Conservation (phyloP, 169 alveolate species). For the Plasmodium reichenowi region DNA sequence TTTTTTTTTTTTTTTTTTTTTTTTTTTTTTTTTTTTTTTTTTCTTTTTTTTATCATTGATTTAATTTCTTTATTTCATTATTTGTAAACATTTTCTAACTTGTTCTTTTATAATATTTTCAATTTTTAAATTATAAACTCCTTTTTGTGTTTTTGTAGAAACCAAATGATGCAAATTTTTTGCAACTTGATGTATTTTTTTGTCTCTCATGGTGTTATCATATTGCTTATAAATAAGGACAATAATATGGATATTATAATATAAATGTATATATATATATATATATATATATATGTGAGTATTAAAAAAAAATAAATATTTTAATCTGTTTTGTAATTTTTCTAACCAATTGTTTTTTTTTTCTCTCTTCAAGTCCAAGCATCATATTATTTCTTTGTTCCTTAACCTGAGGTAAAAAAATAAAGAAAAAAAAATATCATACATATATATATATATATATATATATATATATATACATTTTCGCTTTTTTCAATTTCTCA, state of each 20-base stretch:
- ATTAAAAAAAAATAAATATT: neutral
- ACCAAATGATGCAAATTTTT: slow-evolving; percentile 64
- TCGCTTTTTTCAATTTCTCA: neutral
- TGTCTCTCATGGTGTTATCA: slow-evolving; percentile 33
- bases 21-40: too few species aligned
- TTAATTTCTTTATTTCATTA: neutral
- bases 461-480: neutral
- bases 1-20: too few species aligned
- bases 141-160: slow-evolving; percentile 66
- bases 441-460: neutral
- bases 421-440: neutral
- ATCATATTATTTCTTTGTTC: slow-evolving; percentile 20
- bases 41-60: too few species aligned
- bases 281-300: neutral
- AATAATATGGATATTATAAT: neutral
- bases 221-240: slow-evolving; percentile 5
- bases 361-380: slow-evolving; percentile 37
- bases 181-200: slow-evolving; percentile 57
- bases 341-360: slow-evolving; percentile 41
- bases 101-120: slow-evolving; percentile 69
- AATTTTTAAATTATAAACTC: slow-evolving; percentile 64
- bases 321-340: neutral
- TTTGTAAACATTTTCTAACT: slow-evolving; percentile 21
- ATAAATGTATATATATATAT: slow-evolving; percentile 1
- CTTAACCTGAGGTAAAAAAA: slow-evolving; percentile 19